phyloP scores from a whole-genome alignment of 75 land plant genomes.

The Ceratopteris richardii region DNA sequence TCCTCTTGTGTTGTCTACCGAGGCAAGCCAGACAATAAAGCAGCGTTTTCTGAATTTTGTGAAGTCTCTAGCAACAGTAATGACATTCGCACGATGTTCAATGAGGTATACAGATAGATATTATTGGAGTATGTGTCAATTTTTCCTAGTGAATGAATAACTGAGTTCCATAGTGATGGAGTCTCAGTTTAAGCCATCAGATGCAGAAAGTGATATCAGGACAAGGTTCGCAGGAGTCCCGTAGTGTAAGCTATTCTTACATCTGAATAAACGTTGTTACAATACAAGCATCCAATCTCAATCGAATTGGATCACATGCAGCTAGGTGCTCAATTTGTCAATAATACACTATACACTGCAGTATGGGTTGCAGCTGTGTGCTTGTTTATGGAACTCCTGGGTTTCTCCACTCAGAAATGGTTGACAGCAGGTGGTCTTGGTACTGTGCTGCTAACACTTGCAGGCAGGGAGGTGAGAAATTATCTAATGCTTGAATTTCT shows the following conservation, averaged over 20 bases:
- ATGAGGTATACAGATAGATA: conserved; percentile 11
- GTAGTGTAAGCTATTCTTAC: conserved; percentile 46
- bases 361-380: conserved; percentile 94
- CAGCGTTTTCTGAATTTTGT: conserved; percentile 70
- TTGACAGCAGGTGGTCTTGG: conserved; percentile 96
- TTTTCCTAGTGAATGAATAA: not conserved
- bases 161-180: not conserved
- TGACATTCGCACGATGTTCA: conserved; percentile 61
- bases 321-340: conserved; percentile 88
- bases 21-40: conserved; percentile 74
- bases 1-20: conserved; percentile 55
- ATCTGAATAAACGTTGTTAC: not conserved
- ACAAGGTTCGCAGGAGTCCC: conserved; percentile 42
- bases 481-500: no score
- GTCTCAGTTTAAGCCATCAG: conserved; percentile 74
- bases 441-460: conserved; percentile 86
- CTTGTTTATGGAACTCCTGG: conserved; percentile 89
- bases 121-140: conserved; percentile 1
- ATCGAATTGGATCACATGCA: conserved; percentile 19
- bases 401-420: conserved; percentile 92
- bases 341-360: conserved; percentile 72
- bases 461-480: conserved; percentile 82
- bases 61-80: conserved; percentile 66
- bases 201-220: conserved; percentile 50
- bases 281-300: not conserved